Conservation (phyloP, 108 stramenopile genomes). For the Discostella stelligeroides region DNA sequence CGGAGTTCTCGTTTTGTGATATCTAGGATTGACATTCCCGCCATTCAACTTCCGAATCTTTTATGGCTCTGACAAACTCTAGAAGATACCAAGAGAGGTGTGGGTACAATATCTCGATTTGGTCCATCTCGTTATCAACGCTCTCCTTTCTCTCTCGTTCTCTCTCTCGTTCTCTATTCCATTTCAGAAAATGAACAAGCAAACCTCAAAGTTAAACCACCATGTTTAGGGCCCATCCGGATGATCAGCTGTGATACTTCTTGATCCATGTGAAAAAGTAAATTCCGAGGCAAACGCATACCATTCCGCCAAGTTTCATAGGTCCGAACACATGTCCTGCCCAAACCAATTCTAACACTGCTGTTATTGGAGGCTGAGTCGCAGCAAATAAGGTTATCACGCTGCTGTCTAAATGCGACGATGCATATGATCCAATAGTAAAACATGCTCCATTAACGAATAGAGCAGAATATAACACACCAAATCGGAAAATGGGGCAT, state of each 20-base stretch:
- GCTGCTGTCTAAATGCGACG: constrained; percentile 36
- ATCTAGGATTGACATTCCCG: too few species aligned
- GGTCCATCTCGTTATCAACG: too few species aligned
- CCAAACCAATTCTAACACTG: constrained; percentile 44
- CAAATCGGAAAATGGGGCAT: constrained; percentile 39
- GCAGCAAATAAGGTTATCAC: constrained; percentile 48
- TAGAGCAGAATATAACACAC: constrained; percentile 28
- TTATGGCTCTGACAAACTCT: too few species aligned
- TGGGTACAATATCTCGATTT: too few species aligned
- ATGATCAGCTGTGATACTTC: constrained; percentile 1
- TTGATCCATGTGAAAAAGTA: constrained; percentile 37
- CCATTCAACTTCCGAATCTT: too few species aligned
- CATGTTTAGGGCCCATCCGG: neutral
- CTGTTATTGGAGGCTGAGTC: constrained; percentile 43
- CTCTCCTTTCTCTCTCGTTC: too few species aligned
- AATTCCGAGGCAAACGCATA: constrained; percentile 35
- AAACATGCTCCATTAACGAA: constrained; percentile 40
- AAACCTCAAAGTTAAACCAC: too few species aligned
- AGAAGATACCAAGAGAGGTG: too few species aligned
- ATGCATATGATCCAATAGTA: constrained; percentile 35
- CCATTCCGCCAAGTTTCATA: constrained; percentile 39
- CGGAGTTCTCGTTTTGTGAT: too few species aligned
- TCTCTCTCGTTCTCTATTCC: too few species aligned
- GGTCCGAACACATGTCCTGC: constrained; percentile 34
- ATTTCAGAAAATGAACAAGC: too few species aligned